phyloP scores from a whole-genome alignment of 1,284 basidiomycete genomes.

The Ganoderma leucocontextum region DNA sequence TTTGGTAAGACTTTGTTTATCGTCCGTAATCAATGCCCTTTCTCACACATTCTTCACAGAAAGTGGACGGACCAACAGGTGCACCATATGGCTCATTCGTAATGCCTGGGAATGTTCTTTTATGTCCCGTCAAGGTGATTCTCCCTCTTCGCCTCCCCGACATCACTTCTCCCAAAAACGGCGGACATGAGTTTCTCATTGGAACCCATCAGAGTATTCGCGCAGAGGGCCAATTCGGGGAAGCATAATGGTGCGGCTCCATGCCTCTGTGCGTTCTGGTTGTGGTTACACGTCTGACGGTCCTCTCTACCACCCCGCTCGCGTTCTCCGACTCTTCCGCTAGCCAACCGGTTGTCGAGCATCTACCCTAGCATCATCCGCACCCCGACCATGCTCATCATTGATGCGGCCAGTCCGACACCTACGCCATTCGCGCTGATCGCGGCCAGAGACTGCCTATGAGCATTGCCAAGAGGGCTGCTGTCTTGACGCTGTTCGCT shows the following conservation, averaged over 20 bases:
- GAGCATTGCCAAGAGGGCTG: neutral
- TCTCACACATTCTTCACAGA: constrained; percentile 2
- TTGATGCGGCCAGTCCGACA: neutral
- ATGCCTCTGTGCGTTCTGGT: neutral
- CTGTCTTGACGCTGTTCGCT: neutral
- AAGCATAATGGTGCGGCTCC: neutral
- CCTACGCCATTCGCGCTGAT: neutral
- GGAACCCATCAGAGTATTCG: neutral
- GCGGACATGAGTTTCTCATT: neutral
- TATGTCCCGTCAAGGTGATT: neutral
- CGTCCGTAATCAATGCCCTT: neutral
- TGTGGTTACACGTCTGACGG: constrained; percentile 2
- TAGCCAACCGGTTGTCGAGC: neutral
- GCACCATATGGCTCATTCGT: constrained; percentile 2
- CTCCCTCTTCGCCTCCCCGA: neutral
- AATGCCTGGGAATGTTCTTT: neutral
- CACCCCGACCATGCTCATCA: neutral
- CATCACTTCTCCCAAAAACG: neutral
- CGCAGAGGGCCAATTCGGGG: neutral
- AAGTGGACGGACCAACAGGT: constrained; percentile 2
- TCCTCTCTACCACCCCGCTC: neutral
- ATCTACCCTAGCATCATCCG: neutral
- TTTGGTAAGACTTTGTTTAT: constrained; percentile 3
- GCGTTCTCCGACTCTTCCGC: neutral
- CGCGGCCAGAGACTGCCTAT: neutral